These are phyloP conservation scores for Paraconiothyrium sp. DNA, from an alignment of 2,329 filamentous ascomycete genomes.

Conservation along the genomic window DNA sequence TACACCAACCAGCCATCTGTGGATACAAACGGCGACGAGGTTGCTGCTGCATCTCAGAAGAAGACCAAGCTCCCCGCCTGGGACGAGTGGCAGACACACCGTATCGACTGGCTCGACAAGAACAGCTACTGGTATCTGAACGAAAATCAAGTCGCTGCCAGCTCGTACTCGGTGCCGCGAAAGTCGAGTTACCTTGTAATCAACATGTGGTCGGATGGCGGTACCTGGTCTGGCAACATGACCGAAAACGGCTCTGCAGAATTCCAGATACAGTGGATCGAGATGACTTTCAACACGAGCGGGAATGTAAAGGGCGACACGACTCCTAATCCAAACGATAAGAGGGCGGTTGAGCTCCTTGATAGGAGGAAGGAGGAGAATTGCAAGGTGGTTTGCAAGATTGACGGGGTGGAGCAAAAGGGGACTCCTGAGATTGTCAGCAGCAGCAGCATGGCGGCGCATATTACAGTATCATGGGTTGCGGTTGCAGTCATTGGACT, in stretches of 20 bases:
- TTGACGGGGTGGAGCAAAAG: slow-evolving; percentile 46
- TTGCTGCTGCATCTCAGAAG: slow-evolving; percentile 60
- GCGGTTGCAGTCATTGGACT: slow-evolving; percentile 33
- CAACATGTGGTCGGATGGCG: slow-evolving; percentile 70
- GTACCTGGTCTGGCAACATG: slow-evolving; percentile 70
- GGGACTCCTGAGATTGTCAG: slow-evolving; percentile 48
- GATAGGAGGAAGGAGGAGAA: slow-evolving; percentile 34
- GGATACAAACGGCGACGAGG: slow-evolving; percentile 55
- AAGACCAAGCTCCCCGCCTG: slow-evolving; percentile 60
- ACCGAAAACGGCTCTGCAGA: slow-evolving; percentile 59
- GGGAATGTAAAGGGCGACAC: slow-evolving; percentile 42
- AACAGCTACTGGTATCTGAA: slow-evolving; percentile 67
- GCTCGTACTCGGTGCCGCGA: slow-evolving; percentile 65
- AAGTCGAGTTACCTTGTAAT: slow-evolving; percentile 64
- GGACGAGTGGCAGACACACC: slow-evolving; percentile 67
- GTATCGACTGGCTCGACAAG: slow-evolving; percentile 67
- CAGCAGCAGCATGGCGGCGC: slow-evolving; percentile 28
- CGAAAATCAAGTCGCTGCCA: slow-evolving; percentile 60
- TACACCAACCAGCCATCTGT: slow-evolving; percentile 71
- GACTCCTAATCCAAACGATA: slow-evolving; percentile 19
- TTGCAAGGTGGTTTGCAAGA: slow-evolving; percentile 49
- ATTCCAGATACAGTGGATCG: slow-evolving; percentile 70
- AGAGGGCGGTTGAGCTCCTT: slow-evolving; percentile 26
- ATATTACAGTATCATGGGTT: slow-evolving; percentile 38
- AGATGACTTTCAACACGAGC: slow-evolving; percentile 63